Conservation (phyloP, 2,329 filamentous ascomycete genomes). For the Chalara sp. region DNA sequence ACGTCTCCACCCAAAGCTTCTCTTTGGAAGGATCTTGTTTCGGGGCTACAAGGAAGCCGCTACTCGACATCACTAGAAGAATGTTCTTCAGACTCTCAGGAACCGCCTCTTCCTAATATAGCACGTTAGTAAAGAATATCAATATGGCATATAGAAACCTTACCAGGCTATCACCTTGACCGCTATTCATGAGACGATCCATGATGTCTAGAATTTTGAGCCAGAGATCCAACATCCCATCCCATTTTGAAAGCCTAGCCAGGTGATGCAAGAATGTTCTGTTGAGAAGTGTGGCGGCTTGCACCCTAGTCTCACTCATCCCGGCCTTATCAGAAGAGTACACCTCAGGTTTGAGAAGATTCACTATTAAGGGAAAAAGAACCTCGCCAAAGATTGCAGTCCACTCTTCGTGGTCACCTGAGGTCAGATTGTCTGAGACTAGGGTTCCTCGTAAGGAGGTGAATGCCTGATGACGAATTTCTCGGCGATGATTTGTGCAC, state of each 20-base stretch:
- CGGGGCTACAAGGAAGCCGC: slow-evolving; percentile 73
- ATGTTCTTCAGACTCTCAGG: slow-evolving; percentile 96
- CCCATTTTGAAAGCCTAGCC: slow-evolving; percentile 75
- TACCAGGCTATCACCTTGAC: slow-evolving; percentile 83
- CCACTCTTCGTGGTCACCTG: slow-evolving; percentile 85
- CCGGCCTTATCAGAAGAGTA: slow-evolving; percentile 85
- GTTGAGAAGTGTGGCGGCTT: slow-evolving; percentile 83
- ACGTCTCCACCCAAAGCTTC: slow-evolving; percentile 55
- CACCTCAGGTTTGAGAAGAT: slow-evolving; percentile 87
- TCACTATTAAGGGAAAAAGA: slow-evolving; percentile 81
- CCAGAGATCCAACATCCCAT: slow-evolving; percentile 89
- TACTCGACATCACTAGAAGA: slow-evolving; percentile 87
- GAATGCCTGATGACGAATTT: slow-evolving; percentile 85
- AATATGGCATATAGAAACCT: slow-evolving; percentile 26
- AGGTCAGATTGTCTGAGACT: slow-evolving; percentile 75
- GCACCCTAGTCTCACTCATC: slow-evolving; percentile 92
- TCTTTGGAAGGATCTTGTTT: slow-evolving; percentile 46
- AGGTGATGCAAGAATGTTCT: slow-evolving; percentile 96
- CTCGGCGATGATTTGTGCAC: slow-evolving; percentile 89
- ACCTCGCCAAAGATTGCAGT: slow-evolving; percentile 92
- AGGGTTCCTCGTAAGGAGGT: slow-evolving; percentile 79
- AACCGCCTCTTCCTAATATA: slow-evolving; percentile 77
- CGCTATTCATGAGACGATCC: slow-evolving; percentile 93
- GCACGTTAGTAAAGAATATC: slow-evolving; percentile 5
- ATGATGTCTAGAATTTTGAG: slow-evolving; percentile 87